Percentiles rank a stretch among this genome's conserved stretches.
Conservation (phyloP, 2,329 filamentous ascomycete genomes). For the Claviceps arundinis region DNA sequence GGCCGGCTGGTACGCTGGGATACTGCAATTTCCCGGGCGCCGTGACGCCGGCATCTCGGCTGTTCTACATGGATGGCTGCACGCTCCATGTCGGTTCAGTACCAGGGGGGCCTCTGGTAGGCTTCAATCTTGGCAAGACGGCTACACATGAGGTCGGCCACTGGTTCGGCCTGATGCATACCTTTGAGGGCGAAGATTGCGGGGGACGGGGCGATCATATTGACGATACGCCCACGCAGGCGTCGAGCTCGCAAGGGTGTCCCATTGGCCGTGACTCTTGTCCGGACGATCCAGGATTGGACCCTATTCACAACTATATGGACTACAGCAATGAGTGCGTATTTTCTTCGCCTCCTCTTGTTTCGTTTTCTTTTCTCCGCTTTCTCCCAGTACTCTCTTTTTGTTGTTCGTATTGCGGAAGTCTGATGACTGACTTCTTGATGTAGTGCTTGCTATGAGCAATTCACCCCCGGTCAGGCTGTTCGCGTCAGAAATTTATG, state of each 20-base stretch:
- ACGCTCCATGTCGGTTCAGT: background rate
- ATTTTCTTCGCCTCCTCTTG: background rate
- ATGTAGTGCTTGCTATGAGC: background rate
- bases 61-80: background rate
- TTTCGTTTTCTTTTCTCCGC: background rate
- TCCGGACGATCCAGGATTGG: conserved; percentile 16
- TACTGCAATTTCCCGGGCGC: conserved; percentile 1
- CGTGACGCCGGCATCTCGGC: background rate
- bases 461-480: background rate
- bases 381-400: background rate
- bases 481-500: background rate
- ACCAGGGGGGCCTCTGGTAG: background rate
- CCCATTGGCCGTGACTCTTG: background rate
- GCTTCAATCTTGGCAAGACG: background rate
- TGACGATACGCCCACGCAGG: conserved; percentile 27
- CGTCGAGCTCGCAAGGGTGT: conserved; percentile 7
- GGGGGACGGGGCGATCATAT: conserved; percentile 21
- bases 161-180: background rate
- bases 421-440: background rate
- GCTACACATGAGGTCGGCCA: background rate
- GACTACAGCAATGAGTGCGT: conserved; percentile 30
- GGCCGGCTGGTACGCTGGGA: background rate
- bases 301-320: conserved; percentile 28
- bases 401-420: background rate
- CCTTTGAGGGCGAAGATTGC: background rate